A percentile compares a stretch with the other conserved stretches of the same genome.
Evolutionary conservation across 1,284 basidiomycete genomes (phyloP).

Genomic region (Leccinum pseudoinsigne): DNA sequence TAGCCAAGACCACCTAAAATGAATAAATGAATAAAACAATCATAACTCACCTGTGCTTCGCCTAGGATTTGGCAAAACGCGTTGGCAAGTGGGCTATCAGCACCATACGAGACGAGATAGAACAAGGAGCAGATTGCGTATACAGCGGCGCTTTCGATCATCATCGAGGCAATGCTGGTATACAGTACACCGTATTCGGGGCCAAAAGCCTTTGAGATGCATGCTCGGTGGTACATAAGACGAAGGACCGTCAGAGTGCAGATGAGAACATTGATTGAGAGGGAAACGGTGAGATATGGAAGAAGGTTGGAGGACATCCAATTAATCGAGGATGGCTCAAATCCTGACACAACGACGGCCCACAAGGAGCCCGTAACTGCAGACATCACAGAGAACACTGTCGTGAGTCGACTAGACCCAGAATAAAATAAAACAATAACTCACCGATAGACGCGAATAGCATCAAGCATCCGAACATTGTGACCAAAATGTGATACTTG

Average conservation of each 20-base stretch:
- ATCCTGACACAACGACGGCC: slow-evolving; percentile 28
- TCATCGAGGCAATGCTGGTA: slow-evolving; percentile 29
- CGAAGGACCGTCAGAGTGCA: slow-evolving; percentile 32
- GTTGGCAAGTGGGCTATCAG: slow-evolving; percentile 24
- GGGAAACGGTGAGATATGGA: slow-evolving; percentile 32
- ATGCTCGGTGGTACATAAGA: slow-evolving; percentile 31
- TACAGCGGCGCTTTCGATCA: slow-evolving; percentile 33
- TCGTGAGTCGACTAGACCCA: not conserved
- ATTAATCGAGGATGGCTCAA: slow-evolving; percentile 13
- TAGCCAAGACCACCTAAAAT: not conserved
- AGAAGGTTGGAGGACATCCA: slow-evolving; percentile 35
- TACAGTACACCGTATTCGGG: slow-evolving; percentile 30
- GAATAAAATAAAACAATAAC: slow-evolving; percentile 3
- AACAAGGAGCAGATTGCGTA: slow-evolving; percentile 31
- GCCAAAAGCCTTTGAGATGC: slow-evolving; percentile 30
- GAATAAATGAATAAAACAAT: not conserved
- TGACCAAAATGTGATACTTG: slow-evolving; percentile 20
- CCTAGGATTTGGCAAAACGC: slow-evolving; percentile 35
- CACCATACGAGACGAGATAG: slow-evolving; percentile 29
- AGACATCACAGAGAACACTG: not conserved
- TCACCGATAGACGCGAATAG: slow-evolving; percentile 28
- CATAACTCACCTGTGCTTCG: slow-evolving; percentile 27
- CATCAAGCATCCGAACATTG: slow-evolving; percentile 22
- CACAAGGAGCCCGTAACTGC: slow-evolving; percentile 32
- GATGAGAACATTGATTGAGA: slow-evolving; percentile 33